Percentiles rank a stretch among this genome's conserved stretches.
phyloP scores from a whole-genome alignment of 768 basidiomycete species.

The Tylopilus felleus region DNA sequence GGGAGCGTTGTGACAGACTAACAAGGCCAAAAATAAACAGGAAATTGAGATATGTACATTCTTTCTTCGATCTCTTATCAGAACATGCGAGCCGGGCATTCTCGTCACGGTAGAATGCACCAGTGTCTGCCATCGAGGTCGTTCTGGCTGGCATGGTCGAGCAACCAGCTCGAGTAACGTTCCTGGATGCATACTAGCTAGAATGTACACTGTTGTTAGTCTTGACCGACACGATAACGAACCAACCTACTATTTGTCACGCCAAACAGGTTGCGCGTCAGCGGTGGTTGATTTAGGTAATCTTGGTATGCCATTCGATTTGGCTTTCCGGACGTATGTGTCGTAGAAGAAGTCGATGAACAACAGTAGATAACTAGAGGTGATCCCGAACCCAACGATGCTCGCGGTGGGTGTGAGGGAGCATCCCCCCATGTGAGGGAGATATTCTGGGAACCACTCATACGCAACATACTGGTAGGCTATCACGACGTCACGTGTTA shows the following conservation, averaged over 20 bases:
- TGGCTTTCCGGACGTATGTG: not conserved
- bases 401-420: slow-evolving; percentile 12
- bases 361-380: slow-evolving; percentile 17
- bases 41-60: too few relatives aligned
- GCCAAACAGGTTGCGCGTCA: slow-evolving; percentile 6
- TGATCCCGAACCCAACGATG: slow-evolving; percentile 7
- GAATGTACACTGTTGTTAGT: not conserved
- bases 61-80: too few relatives aligned
- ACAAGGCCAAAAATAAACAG: too few relatives aligned
- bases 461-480: slow-evolving; percentile 21
- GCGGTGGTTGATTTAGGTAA: not conserved
- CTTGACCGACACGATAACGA: not conserved
- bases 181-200: not conserved
- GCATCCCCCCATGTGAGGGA: slow-evolving; percentile 19
- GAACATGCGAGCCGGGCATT: too few relatives aligned
- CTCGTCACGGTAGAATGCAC: too few relatives aligned
- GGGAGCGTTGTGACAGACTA: too few relatives aligned
- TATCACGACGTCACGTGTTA: not conserved
- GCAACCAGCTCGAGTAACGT: not conserved
- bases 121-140: too few relatives aligned
- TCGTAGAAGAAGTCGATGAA: slow-evolving; percentile 26
- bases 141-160: too few relatives aligned
- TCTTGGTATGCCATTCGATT: not conserved
- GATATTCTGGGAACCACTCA: slow-evolving; percentile 14
- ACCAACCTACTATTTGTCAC: slow-evolving; percentile 9